phyloP scores from a whole-genome alignment of 495 filamentous ascomycete species.

The Hypoxylon fuscum region DNA sequence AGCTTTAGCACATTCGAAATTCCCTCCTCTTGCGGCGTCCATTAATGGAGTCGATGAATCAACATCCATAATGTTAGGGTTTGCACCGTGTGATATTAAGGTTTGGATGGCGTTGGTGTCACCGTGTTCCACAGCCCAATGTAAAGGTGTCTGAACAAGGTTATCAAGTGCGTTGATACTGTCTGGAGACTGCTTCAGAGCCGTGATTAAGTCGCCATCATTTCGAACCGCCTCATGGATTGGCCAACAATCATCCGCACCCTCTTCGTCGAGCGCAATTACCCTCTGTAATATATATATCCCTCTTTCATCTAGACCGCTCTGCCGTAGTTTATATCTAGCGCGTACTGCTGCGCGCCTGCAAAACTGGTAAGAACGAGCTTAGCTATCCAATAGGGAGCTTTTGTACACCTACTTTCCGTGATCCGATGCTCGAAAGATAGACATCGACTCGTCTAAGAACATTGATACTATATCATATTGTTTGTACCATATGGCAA shows the following conservation, averaged over 20 bases:
- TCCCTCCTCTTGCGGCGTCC: not conserved
- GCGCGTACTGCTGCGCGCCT: not conserved
- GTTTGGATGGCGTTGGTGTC: not conserved
- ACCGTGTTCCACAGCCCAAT: not conserved
- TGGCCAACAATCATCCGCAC: slow-evolving; percentile 4
- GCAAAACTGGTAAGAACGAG: not conserved
- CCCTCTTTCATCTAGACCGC: not conserved
- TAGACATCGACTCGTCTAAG: not conserved
- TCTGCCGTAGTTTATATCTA: not conserved
- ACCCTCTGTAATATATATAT: not conserved
- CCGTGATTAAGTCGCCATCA: not conserved
- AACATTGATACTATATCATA: slow-evolving; percentile 1
- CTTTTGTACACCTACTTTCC: slow-evolving; percentile 8
- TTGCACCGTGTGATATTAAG: slow-evolving; percentile 20
- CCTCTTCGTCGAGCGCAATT: slow-evolving; percentile 11
- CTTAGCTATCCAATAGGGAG: not conserved
- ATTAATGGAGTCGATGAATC: not conserved
- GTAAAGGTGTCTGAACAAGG: slow-evolving; percentile 6
- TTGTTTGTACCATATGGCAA: not conserved
- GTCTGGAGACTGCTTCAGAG: slow-evolving; percentile 10
- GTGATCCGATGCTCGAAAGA: not conserved
- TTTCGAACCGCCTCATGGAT: slow-evolving; percentile 17
- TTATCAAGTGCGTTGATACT: slow-evolving; percentile 9
- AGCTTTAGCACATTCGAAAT: not conserved
- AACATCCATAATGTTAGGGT: not conserved